Evolutionary conservation across 805 yeast species (phyloP), one percentile per base, ranked within the genome.

Genomic region (Saturnispora besseyi): DNA sequence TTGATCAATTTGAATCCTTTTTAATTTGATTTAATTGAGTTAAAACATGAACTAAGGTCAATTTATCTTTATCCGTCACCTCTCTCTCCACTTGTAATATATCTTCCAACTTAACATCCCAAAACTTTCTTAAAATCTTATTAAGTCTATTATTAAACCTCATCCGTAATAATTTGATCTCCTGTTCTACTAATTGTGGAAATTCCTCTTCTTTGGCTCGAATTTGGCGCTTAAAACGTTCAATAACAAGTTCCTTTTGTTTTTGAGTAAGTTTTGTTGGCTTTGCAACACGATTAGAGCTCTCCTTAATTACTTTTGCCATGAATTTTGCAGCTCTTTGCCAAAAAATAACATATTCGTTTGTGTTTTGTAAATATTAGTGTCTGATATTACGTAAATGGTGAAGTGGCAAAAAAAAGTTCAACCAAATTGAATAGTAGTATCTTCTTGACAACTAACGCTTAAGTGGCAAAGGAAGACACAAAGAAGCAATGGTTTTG

Each of bases 401-500:
- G 5, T 15, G 15, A 13, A 40, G 49, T 46, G 49, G 49, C 49
- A 40, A 46, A 46, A 38, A 38, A 18, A 29, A 9, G 29, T n/a
- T 22, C 11, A 4, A 5, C 30, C 24, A 8, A 13, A 4, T 36
- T 36, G 13, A 36, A 9, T 9, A 36, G 15, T 8, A 13, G 5
- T 22, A 5, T 36, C 28, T 21, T 34, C 29, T 36, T 36, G 12
- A 11, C 40, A 36, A n/a, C 13, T 36, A 2, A 11, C 21, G 24
- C 15, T 36, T 2, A 4, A 18, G 5, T 8, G 8, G 24, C 40
- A 36, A 5, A 45, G 15, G 8, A 9, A 45, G 24, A 8, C 28
- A 12, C 26, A n/a, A 29, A 32, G 8, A 15, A 41, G 53, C 62
- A 49, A 89, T 89, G 97, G 96, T 84, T 55, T 77, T 90, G 61